Evolutionary conservation across 2,329 filamentous ascomycete species (phyloP).

Genomic region (Exserohilum rostratum): DNA sequence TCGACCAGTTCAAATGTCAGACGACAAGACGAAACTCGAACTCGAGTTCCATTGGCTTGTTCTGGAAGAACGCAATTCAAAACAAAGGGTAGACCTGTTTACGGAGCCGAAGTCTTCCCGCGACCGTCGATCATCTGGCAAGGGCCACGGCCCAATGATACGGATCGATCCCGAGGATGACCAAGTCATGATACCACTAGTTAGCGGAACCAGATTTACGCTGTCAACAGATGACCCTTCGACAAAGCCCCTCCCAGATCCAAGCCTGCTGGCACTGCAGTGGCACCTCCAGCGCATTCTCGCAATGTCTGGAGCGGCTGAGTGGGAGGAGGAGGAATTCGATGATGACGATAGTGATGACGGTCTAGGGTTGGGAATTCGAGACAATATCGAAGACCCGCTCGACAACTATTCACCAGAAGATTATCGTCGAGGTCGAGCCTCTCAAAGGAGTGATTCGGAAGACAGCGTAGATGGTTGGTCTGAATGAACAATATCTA

Average conservation of each 20-base stretch:
- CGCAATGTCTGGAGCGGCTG: conserved; percentile 25
- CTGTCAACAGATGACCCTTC: conserved; percentile 23
- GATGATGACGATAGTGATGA: conserved; percentile 10
- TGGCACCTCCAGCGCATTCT: conserved; percentile 28
- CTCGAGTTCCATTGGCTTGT: conserved; percentile 27
- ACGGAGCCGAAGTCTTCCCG: not conserved
- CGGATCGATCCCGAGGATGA: not conserved
- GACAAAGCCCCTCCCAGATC: conserved; percentile 22
- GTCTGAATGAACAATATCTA: conserved; percentile 7
- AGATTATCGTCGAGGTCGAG: conserved; percentile 6
- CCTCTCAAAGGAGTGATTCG: conserved; percentile 6
- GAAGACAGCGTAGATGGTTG: conserved; percentile 16
- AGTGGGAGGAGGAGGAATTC: conserved; percentile 22
- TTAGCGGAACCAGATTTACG: conserved; percentile 20
- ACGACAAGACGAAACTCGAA: conserved; percentile 25
- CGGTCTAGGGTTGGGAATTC: not conserved
- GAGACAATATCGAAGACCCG: conserved; percentile 7
- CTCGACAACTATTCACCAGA: conserved; percentile 6
- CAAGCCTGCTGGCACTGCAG: conserved; percentile 24
- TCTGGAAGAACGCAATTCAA: conserved; percentile 14
- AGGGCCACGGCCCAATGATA: not conserved
- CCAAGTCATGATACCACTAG: not conserved
- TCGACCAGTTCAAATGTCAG: conserved; percentile 23
- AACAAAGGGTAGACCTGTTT: conserved; percentile 10
- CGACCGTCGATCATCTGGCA: not conserved